Evolutionary conservation across 2,329 filamentous ascomycete species (phyloP).

Genomic region (Grosmannia penicillata): DNA sequence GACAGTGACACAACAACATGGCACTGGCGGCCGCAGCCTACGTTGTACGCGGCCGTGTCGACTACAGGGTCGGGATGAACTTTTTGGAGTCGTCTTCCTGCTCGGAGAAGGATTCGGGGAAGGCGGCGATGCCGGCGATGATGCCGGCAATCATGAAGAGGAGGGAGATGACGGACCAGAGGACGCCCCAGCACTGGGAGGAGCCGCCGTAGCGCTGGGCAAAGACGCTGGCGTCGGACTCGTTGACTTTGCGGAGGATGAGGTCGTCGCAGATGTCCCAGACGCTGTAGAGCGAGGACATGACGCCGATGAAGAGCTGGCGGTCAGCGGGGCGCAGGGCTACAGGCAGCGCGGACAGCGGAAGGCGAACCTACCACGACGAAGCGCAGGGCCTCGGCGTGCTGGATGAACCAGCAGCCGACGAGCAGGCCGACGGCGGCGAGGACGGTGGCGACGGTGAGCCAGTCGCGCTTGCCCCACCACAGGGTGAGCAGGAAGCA

Average conservation of each 20-base stretch:
- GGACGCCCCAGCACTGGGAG: constrained; percentile 66
- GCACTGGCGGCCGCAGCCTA: too few relatives aligned
- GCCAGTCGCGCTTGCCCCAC: constrained; percentile 69
- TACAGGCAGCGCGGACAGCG: too few relatives aligned
- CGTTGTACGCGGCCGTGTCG: neutral
- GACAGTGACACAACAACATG: too few relatives aligned
- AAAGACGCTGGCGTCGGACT: constrained; percentile 65
- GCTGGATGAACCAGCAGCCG: constrained; percentile 66
- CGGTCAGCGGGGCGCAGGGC: neutral
- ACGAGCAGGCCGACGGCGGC: constrained; percentile 56
- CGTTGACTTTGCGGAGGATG: constrained; percentile 67
- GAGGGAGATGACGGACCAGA: constrained; percentile 62
- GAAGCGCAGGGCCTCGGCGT: constrained; percentile 59
- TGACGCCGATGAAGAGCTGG: constrained; percentile 64
- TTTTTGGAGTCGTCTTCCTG: constrained; percentile 54
- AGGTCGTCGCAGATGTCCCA: constrained; percentile 81
- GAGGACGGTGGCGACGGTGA: constrained; percentile 57
- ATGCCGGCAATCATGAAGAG: constrained; percentile 60
- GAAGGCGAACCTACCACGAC: constrained; percentile 21
- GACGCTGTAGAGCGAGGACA: constrained; percentile 66
- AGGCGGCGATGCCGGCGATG: constrained; percentile 62
- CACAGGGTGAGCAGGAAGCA: constrained; percentile 68
- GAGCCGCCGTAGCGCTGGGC: constrained; percentile 65
- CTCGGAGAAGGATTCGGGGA: constrained; percentile 53
- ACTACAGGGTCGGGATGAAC: constrained; percentile 36